Evolutionary conservation across 129 eudicot species (phyloP).

Genomic region (Flaveria ramosissima): DNA sequence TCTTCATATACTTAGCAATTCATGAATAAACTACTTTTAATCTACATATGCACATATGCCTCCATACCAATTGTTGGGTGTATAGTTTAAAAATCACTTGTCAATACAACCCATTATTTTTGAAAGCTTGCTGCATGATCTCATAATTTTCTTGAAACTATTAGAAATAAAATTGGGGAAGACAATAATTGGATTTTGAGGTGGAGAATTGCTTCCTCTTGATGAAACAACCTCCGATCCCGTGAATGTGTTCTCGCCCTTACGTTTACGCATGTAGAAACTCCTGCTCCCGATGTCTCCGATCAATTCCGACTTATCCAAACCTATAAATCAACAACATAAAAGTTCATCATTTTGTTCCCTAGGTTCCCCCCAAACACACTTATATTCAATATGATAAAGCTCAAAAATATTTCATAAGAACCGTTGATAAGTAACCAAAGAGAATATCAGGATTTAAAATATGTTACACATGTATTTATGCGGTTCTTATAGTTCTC

Average conservation of each 20-base stretch:
- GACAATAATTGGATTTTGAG: constrained; percentile 21
- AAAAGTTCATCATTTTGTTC: background rate
- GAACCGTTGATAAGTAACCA: background rate
- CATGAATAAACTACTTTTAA: background rate
- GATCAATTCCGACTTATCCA: constrained; percentile 53
- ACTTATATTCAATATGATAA: background rate
- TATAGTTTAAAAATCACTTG: constrained; percentile 19
- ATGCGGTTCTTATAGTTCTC: background rate
- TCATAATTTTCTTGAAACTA: constrained; percentile 42
- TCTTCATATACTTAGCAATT: background rate
- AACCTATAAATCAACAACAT: constrained; percentile 39
- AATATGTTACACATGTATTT: too few species aligned
- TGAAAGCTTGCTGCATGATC: constrained; percentile 49
- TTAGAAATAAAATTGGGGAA: constrained; percentile 38
- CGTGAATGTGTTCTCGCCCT: background rate
- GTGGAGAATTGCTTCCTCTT: constrained; percentile 2
- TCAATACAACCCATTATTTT: constrained; percentile 59
- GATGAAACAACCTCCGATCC: constrained; percentile 7
- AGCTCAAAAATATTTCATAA: background rate
- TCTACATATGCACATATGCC: background rate
- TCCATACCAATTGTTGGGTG: background rate
- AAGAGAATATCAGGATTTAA: too few species aligned
- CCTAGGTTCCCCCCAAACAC: background rate
- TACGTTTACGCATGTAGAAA: constrained; percentile 69
- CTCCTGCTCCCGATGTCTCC: constrained; percentile 86